phyloP scores from a whole-genome alignment of 164 flowering plant genomes.

The Nymphaea thermarum region DNA sequence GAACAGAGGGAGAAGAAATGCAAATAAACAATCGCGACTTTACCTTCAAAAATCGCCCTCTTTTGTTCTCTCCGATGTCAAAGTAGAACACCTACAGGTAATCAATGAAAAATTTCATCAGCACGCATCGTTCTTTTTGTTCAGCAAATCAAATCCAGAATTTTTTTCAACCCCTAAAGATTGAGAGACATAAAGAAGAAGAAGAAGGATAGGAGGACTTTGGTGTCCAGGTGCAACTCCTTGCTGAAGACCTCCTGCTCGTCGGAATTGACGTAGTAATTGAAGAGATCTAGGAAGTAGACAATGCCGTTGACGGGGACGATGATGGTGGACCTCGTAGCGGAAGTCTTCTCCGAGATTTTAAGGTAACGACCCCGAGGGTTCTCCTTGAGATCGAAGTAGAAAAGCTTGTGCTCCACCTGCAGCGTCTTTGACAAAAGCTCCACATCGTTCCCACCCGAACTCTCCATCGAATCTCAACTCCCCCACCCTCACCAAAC shows the following conservation, averaged over 20 bases:
- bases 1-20: too few species aligned
- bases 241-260: conserved; percentile 76
- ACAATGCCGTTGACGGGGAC: conserved; percentile 80
- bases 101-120: neutral
- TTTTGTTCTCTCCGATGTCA: conserved; percentile 88
- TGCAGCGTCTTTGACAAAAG: conserved; percentile 80
- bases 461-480: conserved; percentile 29
- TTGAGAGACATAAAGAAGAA: neutral
- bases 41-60: conserved; percentile 96
- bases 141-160: too few species aligned
- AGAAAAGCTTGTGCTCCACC: conserved; percentile 98
- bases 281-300: conserved; percentile 95
- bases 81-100: conserved; percentile 74
- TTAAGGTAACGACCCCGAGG: conserved; percentile 91
- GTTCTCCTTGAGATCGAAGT: conserved; percentile 96
- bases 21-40: too few species aligned
- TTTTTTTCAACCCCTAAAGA: too few species aligned
- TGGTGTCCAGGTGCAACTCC: conserved; percentile 92
- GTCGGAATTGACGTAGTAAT: conserved; percentile 75
- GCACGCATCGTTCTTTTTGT: too few species aligned
- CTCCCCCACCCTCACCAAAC: conserved; percentile 2
- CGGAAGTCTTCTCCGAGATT: conserved; percentile 94
- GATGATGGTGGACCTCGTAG: conserved; percentile 90
- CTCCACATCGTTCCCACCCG: conserved; percentile 67
- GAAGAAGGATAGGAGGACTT: conserved; percentile 22